Conservation (phyloP, 2,329 filamentous ascomycete genomes). For the Pestalotiopsis sp. region DNA sequence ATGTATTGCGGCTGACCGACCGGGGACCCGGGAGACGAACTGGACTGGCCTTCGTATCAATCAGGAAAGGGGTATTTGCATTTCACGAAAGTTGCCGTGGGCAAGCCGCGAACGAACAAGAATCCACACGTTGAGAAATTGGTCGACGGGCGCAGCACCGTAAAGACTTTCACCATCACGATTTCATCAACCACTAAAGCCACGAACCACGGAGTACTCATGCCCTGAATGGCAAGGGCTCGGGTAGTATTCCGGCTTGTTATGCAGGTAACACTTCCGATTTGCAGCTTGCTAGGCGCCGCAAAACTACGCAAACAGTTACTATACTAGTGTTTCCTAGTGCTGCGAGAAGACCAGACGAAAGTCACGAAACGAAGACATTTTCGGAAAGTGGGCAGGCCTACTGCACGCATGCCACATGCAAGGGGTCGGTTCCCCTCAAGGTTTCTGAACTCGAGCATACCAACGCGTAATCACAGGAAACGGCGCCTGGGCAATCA, state of each 20-base stretch:
- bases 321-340: background rate
- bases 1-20: background rate
- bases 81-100: background rate
- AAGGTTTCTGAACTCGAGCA: background rate
- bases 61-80: background rate
- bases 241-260: background rate
- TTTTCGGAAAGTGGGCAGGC: background rate
- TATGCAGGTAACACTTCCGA: background rate
- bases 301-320: background rate
- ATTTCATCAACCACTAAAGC: background rate
- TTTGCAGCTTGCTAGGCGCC: background rate
- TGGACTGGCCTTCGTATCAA: background rate
- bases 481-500: background rate
- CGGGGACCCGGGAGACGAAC: background rate
- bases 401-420: background rate
- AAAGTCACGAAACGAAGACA: background rate
- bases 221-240: background rate
- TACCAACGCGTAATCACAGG: background rate
- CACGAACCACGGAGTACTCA: background rate
- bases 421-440: background rate
- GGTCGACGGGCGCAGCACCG: background rate
- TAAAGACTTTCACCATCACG: background rate
- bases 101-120: background rate
- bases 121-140: background rate
- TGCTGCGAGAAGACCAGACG: background rate